These are phyloP conservation scores for Yamadazyma akitaensis DNA, from an alignment of 805 yeast species.

Conservation along the genomic window DNA sequence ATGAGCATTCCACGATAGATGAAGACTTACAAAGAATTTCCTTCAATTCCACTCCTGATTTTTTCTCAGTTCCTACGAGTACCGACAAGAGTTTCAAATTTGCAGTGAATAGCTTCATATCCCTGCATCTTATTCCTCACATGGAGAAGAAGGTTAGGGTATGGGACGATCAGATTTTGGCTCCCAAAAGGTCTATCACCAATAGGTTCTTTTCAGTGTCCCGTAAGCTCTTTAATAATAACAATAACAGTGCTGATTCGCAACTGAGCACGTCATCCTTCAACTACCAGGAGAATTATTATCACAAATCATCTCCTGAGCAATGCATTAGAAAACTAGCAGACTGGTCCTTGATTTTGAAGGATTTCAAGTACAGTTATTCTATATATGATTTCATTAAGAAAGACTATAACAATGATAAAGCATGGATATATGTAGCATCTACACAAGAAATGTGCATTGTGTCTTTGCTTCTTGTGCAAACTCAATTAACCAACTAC, in stretches of 20 bases:
- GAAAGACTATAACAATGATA: conserved; percentile 72
- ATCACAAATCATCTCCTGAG: conserved; percentile 62
- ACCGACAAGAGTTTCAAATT: conserved; percentile 39
- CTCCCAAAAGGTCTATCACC: conserved; percentile 73
- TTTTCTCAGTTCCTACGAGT: conserved; percentile 27
- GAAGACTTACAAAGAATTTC: conserved; percentile 45
- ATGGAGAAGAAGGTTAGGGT: conserved; percentile 77
- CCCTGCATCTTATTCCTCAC: conserved; percentile 63
- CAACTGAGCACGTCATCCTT: conserved; percentile 27
- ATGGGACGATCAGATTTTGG: conserved; percentile 83
- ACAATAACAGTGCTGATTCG: conserved; percentile 14
- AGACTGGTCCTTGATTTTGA: conserved; percentile 89
- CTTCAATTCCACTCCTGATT: conserved; percentile 14
- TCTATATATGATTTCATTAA: conserved; percentile 78
- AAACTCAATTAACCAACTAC: conserved; percentile 34
- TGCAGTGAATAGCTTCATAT: conserved; percentile 46
- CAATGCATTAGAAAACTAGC: conserved; percentile 78
- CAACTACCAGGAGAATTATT: conserved; percentile 53
- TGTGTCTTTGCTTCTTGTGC: conserved; percentile 62
- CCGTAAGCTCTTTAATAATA: conserved; percentile 49
- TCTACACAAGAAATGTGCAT: conserved; percentile 89
- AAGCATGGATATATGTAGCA: conserved; percentile 78
- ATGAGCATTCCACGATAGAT: conserved; percentile 43
- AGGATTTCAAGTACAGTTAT: conserved; percentile 83
- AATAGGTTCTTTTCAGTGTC: conserved; percentile 70